Conservation (phyloP, 108 stramenopile species). For the Fistulifera pelliculosa region DNA sequence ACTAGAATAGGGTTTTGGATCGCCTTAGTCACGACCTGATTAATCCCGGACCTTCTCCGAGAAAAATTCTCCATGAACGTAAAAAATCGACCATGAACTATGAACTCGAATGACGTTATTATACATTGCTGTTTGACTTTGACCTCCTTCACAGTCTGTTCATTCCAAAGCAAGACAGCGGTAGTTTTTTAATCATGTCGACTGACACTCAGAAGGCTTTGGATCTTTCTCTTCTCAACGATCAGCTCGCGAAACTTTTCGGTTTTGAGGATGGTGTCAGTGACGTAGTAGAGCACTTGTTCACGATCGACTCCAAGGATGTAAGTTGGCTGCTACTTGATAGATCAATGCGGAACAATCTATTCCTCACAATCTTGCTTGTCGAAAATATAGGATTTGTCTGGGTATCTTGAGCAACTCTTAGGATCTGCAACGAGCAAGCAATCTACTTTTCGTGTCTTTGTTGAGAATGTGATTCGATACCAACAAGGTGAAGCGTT, state of each 20-base stretch:
- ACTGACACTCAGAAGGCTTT: too few species aligned
- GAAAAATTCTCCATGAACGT: too few species aligned
- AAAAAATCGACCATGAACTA: too few species aligned
- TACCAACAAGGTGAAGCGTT: slow-evolving; percentile 18
- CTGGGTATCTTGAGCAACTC: slow-evolving; percentile 34
- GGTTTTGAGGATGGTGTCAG: slow-evolving; percentile 40
- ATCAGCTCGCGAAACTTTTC: slow-evolving; percentile 23
- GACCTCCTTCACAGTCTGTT: too few species aligned
- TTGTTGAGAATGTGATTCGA: slow-evolving; percentile 2
- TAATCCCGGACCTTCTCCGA: too few species aligned
- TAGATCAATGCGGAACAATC: background rate
- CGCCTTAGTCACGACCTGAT: too few species aligned
- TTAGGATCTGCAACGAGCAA: slow-evolving; percentile 14
- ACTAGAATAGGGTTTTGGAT: too few species aligned
- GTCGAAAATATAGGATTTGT: slow-evolving; percentile 22
- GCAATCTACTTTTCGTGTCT: too few species aligned
- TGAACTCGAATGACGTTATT: too few species aligned
- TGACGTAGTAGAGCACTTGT: slow-evolving; percentile 49
- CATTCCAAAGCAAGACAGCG: too few species aligned
- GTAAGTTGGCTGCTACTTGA: slow-evolving; percentile 11
- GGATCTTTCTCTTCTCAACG: background rate
- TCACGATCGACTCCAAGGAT: slow-evolving; percentile 41
- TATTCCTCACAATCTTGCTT: background rate
- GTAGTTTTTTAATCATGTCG: too few species aligned
- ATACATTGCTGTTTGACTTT: too few species aligned